Base-by-base conservation (phyloP, 164 flowering plant genomes). In the Euptelea pleiosperma region DNA sequence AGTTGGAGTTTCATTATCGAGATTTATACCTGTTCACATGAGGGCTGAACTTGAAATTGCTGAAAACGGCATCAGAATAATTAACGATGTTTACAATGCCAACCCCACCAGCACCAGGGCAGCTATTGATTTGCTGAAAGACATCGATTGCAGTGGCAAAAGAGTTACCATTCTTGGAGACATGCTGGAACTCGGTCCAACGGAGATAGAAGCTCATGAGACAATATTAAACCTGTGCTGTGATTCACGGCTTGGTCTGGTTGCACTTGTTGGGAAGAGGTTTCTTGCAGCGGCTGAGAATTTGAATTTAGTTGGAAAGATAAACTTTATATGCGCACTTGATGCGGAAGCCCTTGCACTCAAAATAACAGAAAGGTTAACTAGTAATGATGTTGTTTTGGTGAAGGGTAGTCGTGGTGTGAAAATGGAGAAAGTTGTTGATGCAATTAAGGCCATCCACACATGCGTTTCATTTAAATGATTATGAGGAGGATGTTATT, bases 51-150 rank as follows among this genome's bases (percentile, higher is more conserved):
- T 73, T 42, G 69, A 62, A 44, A 57, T 65, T 8, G 44, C 61
- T 26, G 40, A 35, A 55, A 73, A 59, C 60, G 77, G 77, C 42
- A 59, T 73, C 54, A 63, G 14, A 49, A 70, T 73, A 26, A 52
- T 73, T 36, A 70, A 70, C 24, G 77, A 73, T 53, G 63, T 33
- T 47, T 70, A 73, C 71, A 73, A 73, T 63, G 71, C 77, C 51
- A 73, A 60, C 39, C 77, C 74, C 12, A 29, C 50, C 30, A 69
- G 71, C 58, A 67, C 62, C 35, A 66, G 19, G 26, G 63, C 71
- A 33, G 73, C 71, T n/a, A 66, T 73, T 14, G 53, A 67, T 52
- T 51, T 70, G 35, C 63, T 73, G 25, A 63, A 56, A 55, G 53
- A 35, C 29, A 70, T 73, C 8, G 69, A 58, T 22, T 70, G 74